Evolutionary conservation across 2,329 filamentous ascomycete genomes (phyloP).

Genomic region (Triangularia verruculosa): DNA sequence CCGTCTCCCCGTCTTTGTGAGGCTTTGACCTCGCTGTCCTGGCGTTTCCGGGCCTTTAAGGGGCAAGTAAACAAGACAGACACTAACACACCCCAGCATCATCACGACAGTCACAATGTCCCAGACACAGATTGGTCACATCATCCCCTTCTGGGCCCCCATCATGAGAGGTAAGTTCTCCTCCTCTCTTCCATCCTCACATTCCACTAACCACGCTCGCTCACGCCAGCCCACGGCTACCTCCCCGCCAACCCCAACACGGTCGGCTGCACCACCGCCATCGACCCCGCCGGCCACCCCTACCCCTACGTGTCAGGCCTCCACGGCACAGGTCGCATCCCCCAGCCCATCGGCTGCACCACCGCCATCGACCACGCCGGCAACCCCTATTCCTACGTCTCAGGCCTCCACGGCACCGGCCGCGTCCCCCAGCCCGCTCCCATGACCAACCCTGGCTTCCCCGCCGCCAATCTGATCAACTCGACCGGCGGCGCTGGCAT

Average conservation of each 20-base stretch:
- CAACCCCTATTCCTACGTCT: conserved; percentile 21
- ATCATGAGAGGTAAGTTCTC: neutral
- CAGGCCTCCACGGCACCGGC: conserved; percentile 30
- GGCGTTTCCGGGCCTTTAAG: neutral
- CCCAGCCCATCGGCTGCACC: neutral
- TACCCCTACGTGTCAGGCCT: conserved; percentile 27
- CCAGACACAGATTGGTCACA: neutral
- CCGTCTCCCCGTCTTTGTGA: neutral
- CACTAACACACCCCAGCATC: neutral
- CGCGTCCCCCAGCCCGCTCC: conserved; percentile 45
- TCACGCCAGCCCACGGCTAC: neutral
- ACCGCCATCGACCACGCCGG: conserved; percentile 1
- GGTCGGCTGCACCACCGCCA: conserved; percentile 1
- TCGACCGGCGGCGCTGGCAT: conserved; percentile 55
- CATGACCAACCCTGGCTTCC: conserved; percentile 43
- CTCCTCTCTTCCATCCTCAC: neutral
- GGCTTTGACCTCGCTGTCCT: neutral
- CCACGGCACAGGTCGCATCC: conserved; percentile 36
- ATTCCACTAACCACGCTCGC: neutral
- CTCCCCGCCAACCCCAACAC: neutral
- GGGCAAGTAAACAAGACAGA: neutral
- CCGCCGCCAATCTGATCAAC: conserved; percentile 55
- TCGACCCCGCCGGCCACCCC: conserved; percentile 1
- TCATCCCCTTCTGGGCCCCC: neutral
- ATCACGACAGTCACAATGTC: neutral